These are phyloP conservation scores for Pochonia chlamydosporia DNA, from an alignment of 2,329 filamentous ascomycete genomes.

Conservation along the genomic window DNA sequence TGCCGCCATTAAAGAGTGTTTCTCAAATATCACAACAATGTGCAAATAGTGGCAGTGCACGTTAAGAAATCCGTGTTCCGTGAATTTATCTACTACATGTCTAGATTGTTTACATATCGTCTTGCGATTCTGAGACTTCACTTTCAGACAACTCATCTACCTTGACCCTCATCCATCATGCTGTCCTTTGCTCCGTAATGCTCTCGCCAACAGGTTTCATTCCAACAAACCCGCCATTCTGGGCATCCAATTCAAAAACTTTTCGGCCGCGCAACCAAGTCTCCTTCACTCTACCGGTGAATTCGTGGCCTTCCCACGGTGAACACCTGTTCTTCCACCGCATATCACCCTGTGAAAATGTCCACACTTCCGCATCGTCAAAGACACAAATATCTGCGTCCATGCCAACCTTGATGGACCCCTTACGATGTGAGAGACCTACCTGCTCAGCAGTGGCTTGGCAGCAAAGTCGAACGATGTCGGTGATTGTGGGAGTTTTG, in stretches of 20 bases:
- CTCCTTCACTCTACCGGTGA: conserved; percentile 73
- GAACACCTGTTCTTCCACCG: conserved; percentile 91
- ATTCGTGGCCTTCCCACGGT: conserved; percentile 76
- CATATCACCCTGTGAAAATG: conserved; percentile 72
- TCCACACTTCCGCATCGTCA: conserved; percentile 75
- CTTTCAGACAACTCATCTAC: not conserved
- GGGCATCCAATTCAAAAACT: conserved; percentile 64
- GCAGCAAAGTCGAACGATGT: conserved; percentile 82
- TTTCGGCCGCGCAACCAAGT: conserved; percentile 77
- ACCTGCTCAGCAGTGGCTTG: conserved; percentile 84
- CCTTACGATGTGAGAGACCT: conserved; percentile 74
- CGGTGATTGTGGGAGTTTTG: conserved; percentile 51
- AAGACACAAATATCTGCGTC: conserved; percentile 90
- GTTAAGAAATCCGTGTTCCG: not conserved
- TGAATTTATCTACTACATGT: not conserved
- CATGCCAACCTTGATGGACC: conserved; percentile 68
- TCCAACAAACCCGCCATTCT: conserved; percentile 43
- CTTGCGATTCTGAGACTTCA: not conserved
- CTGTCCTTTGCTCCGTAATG: conserved; percentile 54
- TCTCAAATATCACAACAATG: too few relatives aligned
- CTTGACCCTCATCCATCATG: not conserved
- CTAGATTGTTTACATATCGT: not conserved
- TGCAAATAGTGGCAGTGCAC: too few relatives aligned
- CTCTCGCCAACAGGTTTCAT: conserved; percentile 43
- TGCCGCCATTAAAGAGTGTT: too few relatives aligned